phyloP scores from a whole-genome alignment of 345 rosid species.

The Streptanthus diversifolius region DNA sequence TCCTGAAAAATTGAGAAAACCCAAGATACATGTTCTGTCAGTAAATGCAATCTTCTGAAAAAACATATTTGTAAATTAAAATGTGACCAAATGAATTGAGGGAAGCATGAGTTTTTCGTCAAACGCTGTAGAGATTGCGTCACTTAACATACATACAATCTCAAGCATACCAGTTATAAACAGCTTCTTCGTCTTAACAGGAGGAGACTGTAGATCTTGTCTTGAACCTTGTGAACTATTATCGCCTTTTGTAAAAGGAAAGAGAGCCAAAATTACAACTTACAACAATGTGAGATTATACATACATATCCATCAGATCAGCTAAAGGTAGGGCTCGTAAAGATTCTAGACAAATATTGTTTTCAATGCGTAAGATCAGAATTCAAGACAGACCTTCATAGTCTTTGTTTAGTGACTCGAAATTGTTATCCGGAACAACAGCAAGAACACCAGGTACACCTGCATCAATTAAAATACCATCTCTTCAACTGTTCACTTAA shows the following conservation, averaged over 20 bases:
- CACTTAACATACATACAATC: neutral
- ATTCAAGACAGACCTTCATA: constrained; percentile 54
- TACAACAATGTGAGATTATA: neutral
- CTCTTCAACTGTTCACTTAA: neutral
- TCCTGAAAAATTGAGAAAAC: constrained; percentile 39
- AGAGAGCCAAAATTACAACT: constrained; percentile 10
- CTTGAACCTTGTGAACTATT: neutral
- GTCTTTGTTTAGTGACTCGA: constrained; percentile 61
- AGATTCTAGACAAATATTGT: neutral
- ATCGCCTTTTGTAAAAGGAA: constrained; percentile 6
- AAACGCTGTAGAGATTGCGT: neutral
- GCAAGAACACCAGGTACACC: constrained; percentile 88
- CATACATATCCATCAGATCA: neutral
- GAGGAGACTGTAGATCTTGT: constrained; percentile 36
- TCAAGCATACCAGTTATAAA: constrained; percentile 74
- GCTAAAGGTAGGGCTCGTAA: neutral
- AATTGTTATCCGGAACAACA: constrained; percentile 65
- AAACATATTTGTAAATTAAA: neutral
- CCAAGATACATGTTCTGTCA: constrained; percentile 16
- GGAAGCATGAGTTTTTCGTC: neutral
- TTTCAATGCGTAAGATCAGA: neutral
- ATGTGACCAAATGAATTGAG: neutral
- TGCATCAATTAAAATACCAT: constrained; percentile 28
- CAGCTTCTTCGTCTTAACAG: constrained; percentile 71
- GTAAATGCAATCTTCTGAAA: neutral